Base-by-base conservation (phyloP, 352 stramenopile genomes). In the Globisporangium camurandrum region DNA sequence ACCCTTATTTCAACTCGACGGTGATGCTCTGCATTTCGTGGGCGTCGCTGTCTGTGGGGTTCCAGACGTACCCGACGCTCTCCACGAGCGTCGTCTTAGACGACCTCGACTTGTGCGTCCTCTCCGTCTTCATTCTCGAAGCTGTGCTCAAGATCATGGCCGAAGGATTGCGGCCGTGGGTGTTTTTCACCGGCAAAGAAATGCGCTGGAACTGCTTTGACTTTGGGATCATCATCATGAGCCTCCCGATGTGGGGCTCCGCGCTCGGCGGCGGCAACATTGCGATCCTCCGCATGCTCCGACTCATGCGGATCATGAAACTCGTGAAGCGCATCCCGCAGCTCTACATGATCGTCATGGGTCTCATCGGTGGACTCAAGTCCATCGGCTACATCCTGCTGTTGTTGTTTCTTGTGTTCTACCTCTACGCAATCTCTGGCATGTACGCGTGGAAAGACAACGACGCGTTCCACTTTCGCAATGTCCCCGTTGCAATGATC, bases 291-390 rank as follows among this genome's bases (percentile, higher is more conserved):
- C 69, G 85, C 4, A 84, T 96, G 66, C 59, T 95, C 14, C 74
- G 87, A 28, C 59, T 96, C 3, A 75, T 95, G 64, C 80, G 85
- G 23, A 90, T 96, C 56, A 84, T 95, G 67, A 95, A 96, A 46
- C 70, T 96, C 2, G 80, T 95, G 44, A 94, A 95, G 66, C 68
- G 76, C 7, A 70, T 96, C 22, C 86, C 86, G 16, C 80, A 95
- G 62, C 68, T 96, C n/a, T 88, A 88, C 54, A 88, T 96, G 67
- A 93, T 96, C 58, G 76, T 95, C 40, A 91, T 95, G 71, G 87
- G 85, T 0, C 75, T 96, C 19, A 88, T 96, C 27, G 81, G 76
- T 31, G 82, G 84, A 1, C 65, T 96, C 23, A 87, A 84, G 56
- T 95, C 78, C 27, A 95, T 96, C 61, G 77, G 73, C n/a, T 96